Percentiles rank a stretch among this genome's conserved stretches.
These are phyloP conservation scores for Phytopythium ostracodes DNA, from an alignment of 352 stramenopile species.

Conservation along the genomic window DNA sequence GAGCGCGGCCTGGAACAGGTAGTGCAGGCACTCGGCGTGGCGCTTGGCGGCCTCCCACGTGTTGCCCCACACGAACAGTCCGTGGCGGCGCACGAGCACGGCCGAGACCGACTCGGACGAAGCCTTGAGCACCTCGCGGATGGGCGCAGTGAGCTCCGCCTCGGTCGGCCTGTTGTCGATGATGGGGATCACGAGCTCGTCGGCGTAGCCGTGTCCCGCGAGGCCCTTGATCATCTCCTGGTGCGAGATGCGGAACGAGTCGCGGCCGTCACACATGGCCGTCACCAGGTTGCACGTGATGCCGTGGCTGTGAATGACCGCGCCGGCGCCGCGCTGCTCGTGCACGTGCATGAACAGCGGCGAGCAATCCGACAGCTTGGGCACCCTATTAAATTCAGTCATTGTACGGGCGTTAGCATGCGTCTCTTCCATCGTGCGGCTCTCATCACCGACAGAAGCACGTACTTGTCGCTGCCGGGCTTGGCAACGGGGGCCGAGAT, in stretches of 20 bases:
- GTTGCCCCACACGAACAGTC: slow-evolving; percentile 96
- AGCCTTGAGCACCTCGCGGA: slow-evolving; percentile 75
- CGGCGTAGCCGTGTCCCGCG: slow-evolving; percentile 87
- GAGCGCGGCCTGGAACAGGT: slow-evolving; percentile 91
- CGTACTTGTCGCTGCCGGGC: slow-evolving; percentile 29
- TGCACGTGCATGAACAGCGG: slow-evolving; percentile 94
- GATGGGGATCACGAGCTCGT: slow-evolving; percentile 93
- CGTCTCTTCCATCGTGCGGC: not conserved
- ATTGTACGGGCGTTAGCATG: not conserved
- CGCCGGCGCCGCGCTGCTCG: slow-evolving; percentile 68
- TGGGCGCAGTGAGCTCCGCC: slow-evolving; percentile 87
- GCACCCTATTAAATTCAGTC: slow-evolving; percentile 15
- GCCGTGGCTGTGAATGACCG: slow-evolving; percentile 78
- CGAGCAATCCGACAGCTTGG: slow-evolving; percentile 92
- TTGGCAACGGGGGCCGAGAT: slow-evolving; percentile 56
- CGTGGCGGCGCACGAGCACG: slow-evolving; percentile 94
- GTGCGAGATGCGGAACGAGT: slow-evolving; percentile 90
- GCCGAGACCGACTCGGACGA: slow-evolving; percentile 88
- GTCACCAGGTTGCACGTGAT: slow-evolving; percentile 88
- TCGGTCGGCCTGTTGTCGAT: slow-evolving; percentile 96
- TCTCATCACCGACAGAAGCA: not conserved
- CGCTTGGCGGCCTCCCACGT: slow-evolving; percentile 96
- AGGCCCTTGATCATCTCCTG: slow-evolving; percentile 98
- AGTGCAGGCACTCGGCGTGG: slow-evolving; percentile 96
- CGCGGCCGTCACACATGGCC: slow-evolving; percentile 79